These are phyloP conservation scores for Geum urbanum DNA, from an alignment of 306 rosid species.

Conservation along the genomic window DNA sequence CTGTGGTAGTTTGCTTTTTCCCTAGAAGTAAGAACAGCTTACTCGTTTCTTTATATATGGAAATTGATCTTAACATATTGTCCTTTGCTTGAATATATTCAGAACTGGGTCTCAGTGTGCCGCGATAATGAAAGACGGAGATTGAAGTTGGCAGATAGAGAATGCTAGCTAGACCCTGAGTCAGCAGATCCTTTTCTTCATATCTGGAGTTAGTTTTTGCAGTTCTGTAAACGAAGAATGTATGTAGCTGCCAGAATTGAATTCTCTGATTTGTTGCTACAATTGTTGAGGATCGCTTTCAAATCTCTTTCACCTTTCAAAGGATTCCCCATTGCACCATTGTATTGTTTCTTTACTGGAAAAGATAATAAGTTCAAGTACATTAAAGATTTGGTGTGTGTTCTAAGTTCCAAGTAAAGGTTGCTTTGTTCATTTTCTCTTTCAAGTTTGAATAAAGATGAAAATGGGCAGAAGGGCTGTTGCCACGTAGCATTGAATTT, in stretches of 20 bases:
- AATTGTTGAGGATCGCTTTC: slow-evolving; percentile 15
- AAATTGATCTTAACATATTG: slow-evolving; percentile 4
- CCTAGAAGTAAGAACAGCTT: neutral
- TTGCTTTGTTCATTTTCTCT: neutral
- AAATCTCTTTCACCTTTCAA: slow-evolving; percentile 6
- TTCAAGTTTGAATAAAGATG: neutral
- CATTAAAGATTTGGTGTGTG: neutral
- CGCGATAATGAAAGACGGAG: slow-evolving; percentile 42
- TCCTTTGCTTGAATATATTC: slow-evolving; percentile 25
- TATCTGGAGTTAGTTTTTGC: slow-evolving; percentile 24
- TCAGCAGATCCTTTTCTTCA: slow-evolving; percentile 24
- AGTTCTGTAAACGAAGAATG: slow-evolving; percentile 22
- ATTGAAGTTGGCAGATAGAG: slow-evolving; percentile 32
- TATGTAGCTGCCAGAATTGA: slow-evolving; percentile 31
- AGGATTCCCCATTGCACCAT: slow-evolving; percentile 5
- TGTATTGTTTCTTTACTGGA: neutral
- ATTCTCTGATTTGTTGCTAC: slow-evolving; percentile 29
- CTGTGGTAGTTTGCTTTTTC: neutral
- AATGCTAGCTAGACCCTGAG: too few species aligned
- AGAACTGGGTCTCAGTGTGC: slow-evolving; percentile 76
- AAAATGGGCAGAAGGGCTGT: neutral
- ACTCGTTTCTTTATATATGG: neutral
- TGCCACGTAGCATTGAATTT: neutral
- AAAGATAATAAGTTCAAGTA: neutral
- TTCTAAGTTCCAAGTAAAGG: slow-evolving; percentile 1